Evolutionary conservation across 768 basidiomycete species (phyloP).

Genomic region (Lactarius pseudohatsudake): DNA sequence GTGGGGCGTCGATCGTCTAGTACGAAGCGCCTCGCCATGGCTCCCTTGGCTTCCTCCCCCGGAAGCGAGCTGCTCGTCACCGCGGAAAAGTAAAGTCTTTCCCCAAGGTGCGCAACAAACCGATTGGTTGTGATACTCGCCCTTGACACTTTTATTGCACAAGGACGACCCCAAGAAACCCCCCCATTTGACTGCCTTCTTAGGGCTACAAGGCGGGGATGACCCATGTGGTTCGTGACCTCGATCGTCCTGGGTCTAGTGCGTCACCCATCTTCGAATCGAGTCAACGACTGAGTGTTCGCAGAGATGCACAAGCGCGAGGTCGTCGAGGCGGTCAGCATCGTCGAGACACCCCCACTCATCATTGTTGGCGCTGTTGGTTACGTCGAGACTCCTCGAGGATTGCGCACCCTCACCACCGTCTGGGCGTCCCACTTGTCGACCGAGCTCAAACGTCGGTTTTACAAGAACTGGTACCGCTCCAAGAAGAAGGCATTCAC

Average conservation of each 20-base stretch:
- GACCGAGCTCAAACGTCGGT: constrained; percentile 96
- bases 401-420: constrained; percentile 97
- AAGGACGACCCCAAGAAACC: constrained; percentile 99
- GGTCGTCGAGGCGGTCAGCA: constrained; percentile 95
- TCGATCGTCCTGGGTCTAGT: constrained; percentile 99
- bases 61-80: constrained; percentile 95
- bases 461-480: constrained; percentile 99
- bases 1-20: constrained; percentile 44
- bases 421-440: constrained; percentile 98
- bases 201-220: constrained; percentile 99
- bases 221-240: constrained; percentile 99
- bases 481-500: constrained; percentile 99
- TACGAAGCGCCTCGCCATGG: constrained; percentile 99
- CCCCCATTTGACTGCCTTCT: constrained; percentile 94
- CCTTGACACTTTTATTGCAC: constrained; percentile 9
- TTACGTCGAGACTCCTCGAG: constrained; percentile 99
- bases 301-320: constrained; percentile 99
- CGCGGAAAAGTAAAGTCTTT: constrained; percentile 99
- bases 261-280: constrained; percentile 39
- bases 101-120: constrained; percentile 72
- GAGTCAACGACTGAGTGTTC: constrained; percentile 1
- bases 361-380: constrained; percentile 97
- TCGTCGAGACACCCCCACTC: constrained; percentile 96
- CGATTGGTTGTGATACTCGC: neutral
- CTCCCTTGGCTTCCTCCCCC: constrained; percentile 95